Conservation (phyloP, 2,329 filamentous ascomycete species). For the Aspergillus sp. region DNA sequence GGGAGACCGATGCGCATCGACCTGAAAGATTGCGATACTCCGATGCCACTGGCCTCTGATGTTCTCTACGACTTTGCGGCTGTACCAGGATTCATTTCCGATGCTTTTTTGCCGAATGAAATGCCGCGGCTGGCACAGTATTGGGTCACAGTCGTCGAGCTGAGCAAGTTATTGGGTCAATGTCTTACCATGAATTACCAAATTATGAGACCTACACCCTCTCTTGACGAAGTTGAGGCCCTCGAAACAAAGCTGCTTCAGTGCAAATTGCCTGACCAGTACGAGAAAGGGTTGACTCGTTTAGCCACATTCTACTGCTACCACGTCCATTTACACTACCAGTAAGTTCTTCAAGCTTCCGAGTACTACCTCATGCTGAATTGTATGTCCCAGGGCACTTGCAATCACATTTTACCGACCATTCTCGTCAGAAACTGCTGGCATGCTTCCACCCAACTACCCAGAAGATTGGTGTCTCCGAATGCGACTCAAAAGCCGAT, state of each 20-base stretch:
- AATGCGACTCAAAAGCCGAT: constrained; percentile 22
- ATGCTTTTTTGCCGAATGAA: constrained; percentile 20
- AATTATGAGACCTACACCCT: constrained; percentile 15
- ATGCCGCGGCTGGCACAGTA: constrained; percentile 19
- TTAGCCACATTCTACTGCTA: constrained; percentile 20
- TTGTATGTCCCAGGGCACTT: constrained; percentile 16
- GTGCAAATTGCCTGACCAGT: constrained; percentile 16
- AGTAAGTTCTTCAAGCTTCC: constrained; percentile 15
- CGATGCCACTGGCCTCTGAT: constrained; percentile 28
- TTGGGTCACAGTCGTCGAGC: constrained; percentile 27
- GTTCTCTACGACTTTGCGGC: constrained; percentile 23
- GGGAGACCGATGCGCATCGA: constrained; percentile 43
- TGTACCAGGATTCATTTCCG: constrained; percentile 7
- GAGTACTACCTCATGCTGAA: constrained; percentile 3
- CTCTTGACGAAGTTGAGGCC: constrained; percentile 18
- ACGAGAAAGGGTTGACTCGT: constrained; percentile 10
- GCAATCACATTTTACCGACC: constrained; percentile 30
- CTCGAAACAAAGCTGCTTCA: constrained; percentile 21
- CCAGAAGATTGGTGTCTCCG: constrained; percentile 10
- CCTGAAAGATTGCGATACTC: constrained; percentile 37
- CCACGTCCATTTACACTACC: constrained; percentile 30
- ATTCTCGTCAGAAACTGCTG: constrained; percentile 21
- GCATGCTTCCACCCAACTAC: constrained; percentile 11
- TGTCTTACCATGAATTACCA: constrained; percentile 26
- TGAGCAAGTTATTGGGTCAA: constrained; percentile 25